A percentile compares a stretch with the other conserved stretches of the same genome.
These are phyloP conservation scores for Jamesozyma spencerorum DNA, from an alignment of 805 yeast genomes.

Conservation along the genomic window DNA sequence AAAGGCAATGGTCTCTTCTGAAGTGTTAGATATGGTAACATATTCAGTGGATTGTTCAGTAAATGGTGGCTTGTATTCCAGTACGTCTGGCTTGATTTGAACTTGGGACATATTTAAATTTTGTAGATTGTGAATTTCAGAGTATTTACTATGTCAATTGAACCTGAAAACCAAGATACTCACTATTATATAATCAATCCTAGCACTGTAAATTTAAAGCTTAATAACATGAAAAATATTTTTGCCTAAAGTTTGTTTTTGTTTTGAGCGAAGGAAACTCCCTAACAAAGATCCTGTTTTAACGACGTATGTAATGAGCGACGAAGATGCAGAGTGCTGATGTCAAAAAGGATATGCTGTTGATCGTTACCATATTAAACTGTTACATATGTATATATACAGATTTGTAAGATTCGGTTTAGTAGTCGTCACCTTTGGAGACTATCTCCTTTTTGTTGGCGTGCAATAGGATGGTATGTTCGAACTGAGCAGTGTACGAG, in stretches of 20 bases:
- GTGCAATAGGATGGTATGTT: constrained; percentile 85
- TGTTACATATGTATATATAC: not conserved
- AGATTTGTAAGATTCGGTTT: constrained; percentile 3
- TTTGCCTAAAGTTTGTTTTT: not conserved
- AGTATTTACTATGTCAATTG: not conserved
- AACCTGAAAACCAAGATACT: not conserved
- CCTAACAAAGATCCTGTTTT: not conserved
- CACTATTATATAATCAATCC: not conserved
- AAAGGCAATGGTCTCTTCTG: constrained; percentile 61
- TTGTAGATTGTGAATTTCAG: not conserved
- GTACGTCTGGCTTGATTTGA: constrained; percentile 62
- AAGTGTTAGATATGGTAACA: constrained; percentile 43
- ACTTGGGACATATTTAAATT: constrained; percentile 30
- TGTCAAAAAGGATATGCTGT: not conserved
- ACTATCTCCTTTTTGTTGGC: constrained; percentile 91
- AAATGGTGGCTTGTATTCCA: constrained; percentile 74
- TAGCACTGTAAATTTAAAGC: not conserved
- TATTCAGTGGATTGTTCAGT: constrained; percentile 57
- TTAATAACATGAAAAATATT: not conserved
- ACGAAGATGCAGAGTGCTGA: not conserved
- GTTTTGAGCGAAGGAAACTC: not conserved
- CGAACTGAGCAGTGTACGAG: constrained; percentile 90
- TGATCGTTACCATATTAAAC: not conserved
- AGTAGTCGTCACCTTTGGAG: constrained; percentile 91
- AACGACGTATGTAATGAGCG: not conserved